Conservation (phyloP, 225 moss, liverwort and hornwort genomes). For the Neckera pumila region DNA sequence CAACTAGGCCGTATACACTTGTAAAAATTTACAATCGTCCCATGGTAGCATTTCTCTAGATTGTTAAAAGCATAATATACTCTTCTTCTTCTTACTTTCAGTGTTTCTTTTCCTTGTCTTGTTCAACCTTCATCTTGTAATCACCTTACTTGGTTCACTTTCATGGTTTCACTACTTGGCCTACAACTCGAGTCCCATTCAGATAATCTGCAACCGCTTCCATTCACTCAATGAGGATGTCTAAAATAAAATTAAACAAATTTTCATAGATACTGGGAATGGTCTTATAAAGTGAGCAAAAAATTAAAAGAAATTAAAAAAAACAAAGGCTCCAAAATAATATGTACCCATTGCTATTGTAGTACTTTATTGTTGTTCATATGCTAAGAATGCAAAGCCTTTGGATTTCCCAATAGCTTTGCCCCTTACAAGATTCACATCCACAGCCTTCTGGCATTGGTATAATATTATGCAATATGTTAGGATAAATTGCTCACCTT, state of each 20-base stretch:
- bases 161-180: conserved; percentile 70
- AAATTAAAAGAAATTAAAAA: background rate
- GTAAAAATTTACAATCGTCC: conserved; percentile 34
- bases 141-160: conserved; percentile 72
- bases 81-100: conserved; percentile 63
- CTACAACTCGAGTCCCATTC: conserved; percentile 59
- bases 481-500: background rate
- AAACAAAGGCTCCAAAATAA: background rate
- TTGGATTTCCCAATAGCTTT: conserved; percentile 72
- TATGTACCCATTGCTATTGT: conserved; percentile 64
- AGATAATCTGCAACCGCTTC: conserved; percentile 44
- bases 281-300: background rate
- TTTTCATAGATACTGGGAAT: background rate
- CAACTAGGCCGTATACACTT: background rate
- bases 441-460: conserved; percentile 62
- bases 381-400: conserved; percentile 79
- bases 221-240: background rate
- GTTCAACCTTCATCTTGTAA: conserved; percentile 61
- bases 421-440: conserved; percentile 68
- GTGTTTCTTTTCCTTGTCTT: conserved; percentile 68
- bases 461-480: background rate
- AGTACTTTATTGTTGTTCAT: conserved; percentile 71
- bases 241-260: background rate
- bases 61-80: conserved; percentile 60
- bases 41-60: conserved; percentile 64